Base-by-base conservation (phyloP, 2,329 filamentous ascomycete genomes). In the Neoascochyta sp. region DNA sequence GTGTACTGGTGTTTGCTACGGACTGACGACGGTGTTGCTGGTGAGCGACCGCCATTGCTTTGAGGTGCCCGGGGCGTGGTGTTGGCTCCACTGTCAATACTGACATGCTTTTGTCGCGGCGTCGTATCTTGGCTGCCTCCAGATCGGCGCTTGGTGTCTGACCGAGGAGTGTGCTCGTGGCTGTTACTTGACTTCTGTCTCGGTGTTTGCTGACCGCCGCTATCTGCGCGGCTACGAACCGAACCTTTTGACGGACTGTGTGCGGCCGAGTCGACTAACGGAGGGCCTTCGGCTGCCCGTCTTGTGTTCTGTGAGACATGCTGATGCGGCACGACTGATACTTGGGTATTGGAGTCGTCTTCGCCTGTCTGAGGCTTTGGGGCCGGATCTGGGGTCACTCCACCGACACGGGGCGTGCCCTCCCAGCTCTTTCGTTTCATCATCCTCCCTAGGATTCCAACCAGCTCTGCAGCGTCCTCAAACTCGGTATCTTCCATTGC, bases 401-500 rank as follows among this genome's bases (percentile, higher is more conserved):
- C 52, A n/a, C 46, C 49, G 13, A 63, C 51, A 7, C 50, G 53
- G 16, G 59, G 60, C 12, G 59, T 62, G 3, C 54, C 55, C 41
- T 64, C 62, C 46, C 52, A 64, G 27, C 59, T 56, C 44, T 64
- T 54, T 2, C 87, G 76, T 64, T 84, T 89, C 75, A 89, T 86
- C 81, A 95, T 92, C 53, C 82, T 86, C 5, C 86, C 87, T 1
- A 96, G 64, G 0, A 92, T 81, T 1, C 84, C 83, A 7, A 96
- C 89, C 9, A 95, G 73, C 52, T 90, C 84, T 35, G 87, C 88
- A 0, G 89, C 87, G 60, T 96, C 92, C 44, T 84, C 79, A 57
- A 95, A 98, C 70, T 92, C 93, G 46, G 93, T 87, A 53, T 96
- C 89, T 36, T 93, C 86, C 79, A 96, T 90, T 12, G 86, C 86